These are phyloP conservation scores for Wallacemonas sp. DNA, from an alignment of 208 protist species.

Conservation along the genomic window DNA sequence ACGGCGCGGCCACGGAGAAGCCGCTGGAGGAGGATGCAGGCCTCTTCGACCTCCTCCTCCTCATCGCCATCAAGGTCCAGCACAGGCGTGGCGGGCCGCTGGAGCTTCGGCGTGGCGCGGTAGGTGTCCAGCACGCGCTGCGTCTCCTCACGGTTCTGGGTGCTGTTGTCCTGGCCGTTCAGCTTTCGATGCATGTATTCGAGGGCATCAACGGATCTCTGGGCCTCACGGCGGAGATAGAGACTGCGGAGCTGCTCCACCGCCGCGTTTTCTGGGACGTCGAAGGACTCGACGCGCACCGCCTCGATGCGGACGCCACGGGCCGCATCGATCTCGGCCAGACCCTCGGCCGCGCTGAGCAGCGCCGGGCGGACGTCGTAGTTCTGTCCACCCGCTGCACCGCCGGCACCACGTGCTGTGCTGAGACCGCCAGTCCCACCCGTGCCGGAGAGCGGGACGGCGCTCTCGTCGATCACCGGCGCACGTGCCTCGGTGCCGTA, in stretches of 20 bases:
- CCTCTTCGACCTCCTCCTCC: conserved; percentile 83
- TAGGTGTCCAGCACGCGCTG: conserved; percentile 83
- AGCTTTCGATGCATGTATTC: conserved; percentile 80
- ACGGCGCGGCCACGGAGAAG: conserved; percentile 90
- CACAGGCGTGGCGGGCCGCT: conserved; percentile 89
- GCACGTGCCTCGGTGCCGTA: conserved; percentile 26
- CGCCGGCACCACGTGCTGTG: too few species aligned
- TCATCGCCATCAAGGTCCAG: conserved; percentile 85
- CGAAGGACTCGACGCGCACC: conserved; percentile 45
- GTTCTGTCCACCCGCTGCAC: conserved; percentile 11
- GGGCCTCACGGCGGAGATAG: conserved; percentile 81
- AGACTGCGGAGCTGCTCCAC: conserved; percentile 71
- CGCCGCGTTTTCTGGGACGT: conserved; percentile 67
- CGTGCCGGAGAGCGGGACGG: background rate
- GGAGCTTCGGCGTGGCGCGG: conserved; percentile 83
- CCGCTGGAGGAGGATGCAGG: conserved; percentile 86
- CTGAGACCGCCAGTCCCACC: background rate
- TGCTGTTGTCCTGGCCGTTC: conserved; percentile 25
- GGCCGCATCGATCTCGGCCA: conserved; percentile 64
- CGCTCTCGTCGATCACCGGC: conserved; percentile 5
- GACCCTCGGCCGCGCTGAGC: conserved; percentile 48
- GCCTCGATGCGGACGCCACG: conserved; percentile 50
- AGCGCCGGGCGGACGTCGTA: conserved; percentile 89
- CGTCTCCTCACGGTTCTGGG: conserved; percentile 1
- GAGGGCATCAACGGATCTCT: conserved; percentile 74